Percentiles rank a stretch among this genome's conserved stretches.
These are phyloP conservation scores for Arthrobotrys pseudoclavata DNA, from an alignment of 2,329 filamentous ascomycete genomes.

Conservation along the genomic window DNA sequence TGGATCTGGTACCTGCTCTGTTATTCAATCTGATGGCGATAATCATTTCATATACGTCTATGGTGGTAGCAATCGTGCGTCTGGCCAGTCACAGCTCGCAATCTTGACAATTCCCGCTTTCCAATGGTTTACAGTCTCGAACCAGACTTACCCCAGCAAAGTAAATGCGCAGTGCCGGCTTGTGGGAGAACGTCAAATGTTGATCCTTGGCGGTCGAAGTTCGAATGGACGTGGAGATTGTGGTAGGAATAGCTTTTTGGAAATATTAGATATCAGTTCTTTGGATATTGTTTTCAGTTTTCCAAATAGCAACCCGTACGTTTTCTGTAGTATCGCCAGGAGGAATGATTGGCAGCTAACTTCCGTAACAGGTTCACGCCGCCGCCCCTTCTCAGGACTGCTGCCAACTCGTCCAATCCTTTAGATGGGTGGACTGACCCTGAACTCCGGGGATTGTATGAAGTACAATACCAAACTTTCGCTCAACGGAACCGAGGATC, in stretches of 20 bases:
- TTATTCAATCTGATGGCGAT: slow-evolving; percentile 32
- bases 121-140: slow-evolving; percentile 43
- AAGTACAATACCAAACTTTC: slow-evolving; percentile 47
- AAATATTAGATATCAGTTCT: slow-evolving; percentile 39
- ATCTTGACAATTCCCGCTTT: slow-evolving; percentile 54
- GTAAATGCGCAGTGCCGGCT: slow-evolving; percentile 57
- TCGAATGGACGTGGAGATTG: slow-evolving; percentile 46
- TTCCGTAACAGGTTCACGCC: slow-evolving; percentile 29
- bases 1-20: slow-evolving; percentile 51
- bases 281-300: slow-evolving; percentile 44
- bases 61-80: slow-evolving; percentile 50
- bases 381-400: slow-evolving; percentile 23
- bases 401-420: slow-evolving; percentile 25
- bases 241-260: slow-evolving; percentile 48
- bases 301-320: slow-evolving; percentile 44
- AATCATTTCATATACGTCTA: slow-evolving; percentile 59
- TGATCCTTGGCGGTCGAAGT: slow-evolving; percentile 55
- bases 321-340: background rate
- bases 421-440: slow-evolving; percentile 46
- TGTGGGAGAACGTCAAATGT: slow-evolving; percentile 50
- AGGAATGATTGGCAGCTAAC: slow-evolving; percentile 1
- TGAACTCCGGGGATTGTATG: slow-evolving; percentile 37
- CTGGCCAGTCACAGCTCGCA: slow-evolving; percentile 53
- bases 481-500: slow-evolving; percentile 34
- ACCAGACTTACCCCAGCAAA: slow-evolving; percentile 45